Evolutionary conservation across 2,329 filamentous ascomycete genomes (phyloP), one percentile per base, ranked within the genome.

Genomic region (Magnaporthiopsis rhizophila): DNA sequence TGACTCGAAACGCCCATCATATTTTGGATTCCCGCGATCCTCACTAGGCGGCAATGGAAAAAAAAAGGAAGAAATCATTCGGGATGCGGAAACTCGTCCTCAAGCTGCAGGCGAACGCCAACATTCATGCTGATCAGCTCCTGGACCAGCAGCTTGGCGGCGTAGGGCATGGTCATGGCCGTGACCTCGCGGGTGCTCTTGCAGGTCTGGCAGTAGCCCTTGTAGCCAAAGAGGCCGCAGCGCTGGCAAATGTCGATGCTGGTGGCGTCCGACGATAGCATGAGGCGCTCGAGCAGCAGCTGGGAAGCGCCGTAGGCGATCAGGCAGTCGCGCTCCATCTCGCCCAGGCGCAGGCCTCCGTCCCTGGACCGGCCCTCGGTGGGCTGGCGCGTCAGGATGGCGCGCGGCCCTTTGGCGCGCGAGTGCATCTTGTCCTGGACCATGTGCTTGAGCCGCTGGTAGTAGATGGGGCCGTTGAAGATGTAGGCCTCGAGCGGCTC

Each of bases 351-450:
- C 58, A 99, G 81, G 75, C 95, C 95, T 76, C 95, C 95, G 69
- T 96, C 91, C 65, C 94, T 83, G 11, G 93, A 96, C 71, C 95
- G 87, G 81, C 95, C 95, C 79, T 99, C 95, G 0, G 94, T 99
- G 0, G 95, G 95, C 75, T 99, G 95, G 12, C 95, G 88, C 0
- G 95, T 99, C 32, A 99, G 83, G 68, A 97, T 95, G 32, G 94
- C 94, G 15, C 91, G 85, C 0, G 95, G 96, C 0, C 96, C 96
- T 18, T 92, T 89, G 2, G 94, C 88, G 67, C 95, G 91, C 38
- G 91, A 94, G 78, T 99, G 95, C 95, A 99, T 98, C 80, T 99
- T 99, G 75, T 99, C 95, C 76, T 98, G 93, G 4, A 99, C 95
- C 95, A 99, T 99, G 83, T 99, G 95, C 84, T 99, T 99, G 69